Conservation (phyloP, 805 yeast species). For the Metschnikowia santaceciliae region DNA sequence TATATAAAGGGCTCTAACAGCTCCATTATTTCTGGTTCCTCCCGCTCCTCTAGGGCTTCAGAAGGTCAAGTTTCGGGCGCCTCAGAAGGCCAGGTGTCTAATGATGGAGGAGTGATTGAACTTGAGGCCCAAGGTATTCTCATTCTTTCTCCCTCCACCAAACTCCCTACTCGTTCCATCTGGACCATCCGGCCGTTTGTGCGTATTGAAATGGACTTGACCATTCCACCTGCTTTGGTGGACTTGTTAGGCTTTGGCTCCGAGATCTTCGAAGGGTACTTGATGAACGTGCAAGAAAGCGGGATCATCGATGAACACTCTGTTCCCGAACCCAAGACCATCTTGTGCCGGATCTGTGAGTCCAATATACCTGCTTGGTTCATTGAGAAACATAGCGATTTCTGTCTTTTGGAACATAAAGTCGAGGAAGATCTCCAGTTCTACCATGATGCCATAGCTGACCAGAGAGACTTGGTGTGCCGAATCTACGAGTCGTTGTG, state of each 20-base stretch:
- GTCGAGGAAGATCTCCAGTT: slow-evolving; percentile 71
- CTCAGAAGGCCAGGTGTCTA: slow-evolving; percentile 32
- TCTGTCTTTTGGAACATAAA: slow-evolving; percentile 81
- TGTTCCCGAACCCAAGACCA: slow-evolving; percentile 76
- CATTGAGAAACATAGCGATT: slow-evolving; percentile 85
- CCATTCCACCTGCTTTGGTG: slow-evolving; percentile 66
- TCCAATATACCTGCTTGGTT: slow-evolving; percentile 93
- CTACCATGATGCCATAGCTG: slow-evolving; percentile 71
- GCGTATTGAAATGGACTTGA: slow-evolving; percentile 59
- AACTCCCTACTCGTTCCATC: slow-evolving; percentile 75
- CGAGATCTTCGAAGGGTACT: slow-evolving; percentile 72
- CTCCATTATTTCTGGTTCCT: neutral
- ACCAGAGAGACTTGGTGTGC: slow-evolving; percentile 56
- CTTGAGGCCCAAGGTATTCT: slow-evolving; percentile 93
- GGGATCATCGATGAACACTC: slow-evolving; percentile 60
- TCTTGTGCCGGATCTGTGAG: slow-evolving; percentile 90
- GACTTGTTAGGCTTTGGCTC: slow-evolving; percentile 85
- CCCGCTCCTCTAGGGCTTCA: slow-evolving; percentile 14
- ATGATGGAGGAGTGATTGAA: slow-evolving; percentile 62
- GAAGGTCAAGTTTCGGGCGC: slow-evolving; percentile 19
- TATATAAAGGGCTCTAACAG: too few species aligned
- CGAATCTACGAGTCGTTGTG: slow-evolving; percentile 41
- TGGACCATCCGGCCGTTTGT: slow-evolving; percentile 85
- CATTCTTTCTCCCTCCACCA: slow-evolving; percentile 56
- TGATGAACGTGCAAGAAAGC: slow-evolving; percentile 58